phyloP scores from a whole-genome alignment of 306 rosid genomes.

The Benincasa hispida region DNA sequence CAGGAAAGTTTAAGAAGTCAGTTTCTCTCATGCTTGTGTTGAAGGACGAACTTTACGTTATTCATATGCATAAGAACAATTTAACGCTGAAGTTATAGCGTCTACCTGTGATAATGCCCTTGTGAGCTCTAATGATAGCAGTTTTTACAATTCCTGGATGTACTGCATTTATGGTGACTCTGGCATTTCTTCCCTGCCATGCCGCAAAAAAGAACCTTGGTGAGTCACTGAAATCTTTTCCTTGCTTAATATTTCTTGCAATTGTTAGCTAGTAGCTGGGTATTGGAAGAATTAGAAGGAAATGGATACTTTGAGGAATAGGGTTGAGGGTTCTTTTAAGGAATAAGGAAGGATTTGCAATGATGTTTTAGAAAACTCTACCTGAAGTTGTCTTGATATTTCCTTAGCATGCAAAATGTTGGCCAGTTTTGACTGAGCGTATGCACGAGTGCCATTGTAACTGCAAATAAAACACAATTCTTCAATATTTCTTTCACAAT shows the following conservation, averaged over 20 bases:
- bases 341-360: neutral
- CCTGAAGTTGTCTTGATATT: slow-evolving; percentile 72
- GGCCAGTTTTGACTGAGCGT: slow-evolving; percentile 85
- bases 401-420: slow-evolving; percentile 76
- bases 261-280: neutral
- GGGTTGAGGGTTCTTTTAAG: neutral
- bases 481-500: neutral
- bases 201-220: neutral
- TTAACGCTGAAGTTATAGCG: neutral
- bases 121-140: slow-evolving; percentile 70
- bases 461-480: slow-evolving; percentile 29
- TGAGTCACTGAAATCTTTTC: neutral
- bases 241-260: neutral
- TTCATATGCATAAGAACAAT: neutral
- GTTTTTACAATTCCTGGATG: slow-evolving; percentile 94
- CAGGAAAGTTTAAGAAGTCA: neutral
- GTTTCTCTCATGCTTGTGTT: neutral
- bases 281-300: neutral
- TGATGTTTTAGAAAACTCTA: neutral
- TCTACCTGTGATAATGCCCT: slow-evolving; percentile 61
- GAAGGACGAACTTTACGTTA: neutral
- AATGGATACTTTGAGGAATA: neutral
- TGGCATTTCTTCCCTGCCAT: slow-evolving; percentile 62
- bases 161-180: slow-evolving; percentile 72
- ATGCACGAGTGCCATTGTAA: slow-evolving; percentile 78